Evolutionary conservation across 495 filamentous ascomycete genomes (phyloP).

Genomic region (Copromyces sp.): DNA sequence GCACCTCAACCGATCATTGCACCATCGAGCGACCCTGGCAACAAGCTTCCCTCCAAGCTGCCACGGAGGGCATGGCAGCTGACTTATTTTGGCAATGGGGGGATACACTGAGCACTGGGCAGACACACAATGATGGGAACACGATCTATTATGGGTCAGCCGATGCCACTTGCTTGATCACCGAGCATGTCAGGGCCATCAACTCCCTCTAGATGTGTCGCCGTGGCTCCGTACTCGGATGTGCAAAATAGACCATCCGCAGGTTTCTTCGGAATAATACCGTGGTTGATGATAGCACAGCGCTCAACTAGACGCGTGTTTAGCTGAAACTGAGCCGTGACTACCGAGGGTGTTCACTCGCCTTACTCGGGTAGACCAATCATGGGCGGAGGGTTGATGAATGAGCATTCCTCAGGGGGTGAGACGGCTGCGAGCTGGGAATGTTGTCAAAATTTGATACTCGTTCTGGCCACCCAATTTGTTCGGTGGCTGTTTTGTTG

Average conservation of each 20-base stretch:
- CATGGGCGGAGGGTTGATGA: neutral
- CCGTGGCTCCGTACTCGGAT: neutral
- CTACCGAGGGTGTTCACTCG: neutral
- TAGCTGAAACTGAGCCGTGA: neutral
- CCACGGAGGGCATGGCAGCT: slow-evolving; percentile 34
- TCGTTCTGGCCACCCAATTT: neutral
- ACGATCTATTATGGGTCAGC: slow-evolving; percentile 48
- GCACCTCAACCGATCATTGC: slow-evolving; percentile 32
- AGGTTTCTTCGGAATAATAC: neutral
- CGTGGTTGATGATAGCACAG: neutral
- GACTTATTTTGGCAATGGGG: slow-evolving; percentile 61
- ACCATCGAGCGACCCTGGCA: slow-evolving; percentile 44
- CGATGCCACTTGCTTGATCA: slow-evolving; percentile 47
- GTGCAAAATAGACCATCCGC: neutral
- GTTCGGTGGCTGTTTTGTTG: neutral
- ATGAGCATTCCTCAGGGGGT: neutral
- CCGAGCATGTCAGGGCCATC: slow-evolving; percentile 46
- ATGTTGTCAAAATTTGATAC: neutral
- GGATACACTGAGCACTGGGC: slow-evolving; percentile 40
- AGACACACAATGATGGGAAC: slow-evolving; percentile 44
- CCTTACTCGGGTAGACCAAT: neutral
- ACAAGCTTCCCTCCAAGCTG: slow-evolving; percentile 36
- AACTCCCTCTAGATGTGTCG: neutral
- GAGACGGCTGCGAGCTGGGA: neutral
- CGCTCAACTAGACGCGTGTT: neutral